Evolutionary conservation across 2,329 filamentous ascomycete species (phyloP).

Genomic region (Pseudogymnoascus sp.): DNA sequence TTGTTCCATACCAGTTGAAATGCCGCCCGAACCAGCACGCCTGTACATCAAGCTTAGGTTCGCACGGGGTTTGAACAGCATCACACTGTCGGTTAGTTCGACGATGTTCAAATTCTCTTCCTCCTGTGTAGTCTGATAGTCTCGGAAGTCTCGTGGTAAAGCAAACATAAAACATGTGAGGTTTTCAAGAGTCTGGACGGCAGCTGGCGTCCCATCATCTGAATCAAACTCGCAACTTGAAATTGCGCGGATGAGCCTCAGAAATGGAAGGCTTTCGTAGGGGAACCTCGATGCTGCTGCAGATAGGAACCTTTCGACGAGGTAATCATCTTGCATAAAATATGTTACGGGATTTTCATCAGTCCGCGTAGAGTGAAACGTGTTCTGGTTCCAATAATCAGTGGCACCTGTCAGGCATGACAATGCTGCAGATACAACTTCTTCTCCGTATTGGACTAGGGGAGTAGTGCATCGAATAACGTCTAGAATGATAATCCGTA

Average conservation of each 20-base stretch:
- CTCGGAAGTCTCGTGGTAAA: conserved; percentile 63
- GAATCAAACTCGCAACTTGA: conserved; percentile 40
- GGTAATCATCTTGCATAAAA: conserved; percentile 43
- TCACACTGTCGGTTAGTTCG: conserved; percentile 55
- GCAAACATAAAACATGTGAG: conserved; percentile 71
- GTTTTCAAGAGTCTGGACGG: conserved; percentile 58
- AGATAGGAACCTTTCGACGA: conserved; percentile 40
- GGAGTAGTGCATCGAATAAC: conserved; percentile 26
- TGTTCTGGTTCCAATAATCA: conserved; percentile 23
- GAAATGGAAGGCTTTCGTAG: conserved; percentile 73
- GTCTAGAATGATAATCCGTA: conserved; percentile 30
- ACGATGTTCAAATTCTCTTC: conserved; percentile 81
- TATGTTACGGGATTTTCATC: conserved; percentile 33
- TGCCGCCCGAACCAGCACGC: conserved; percentile 7
- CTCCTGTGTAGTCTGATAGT: conserved; percentile 72
- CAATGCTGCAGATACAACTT: conserved; percentile 29
- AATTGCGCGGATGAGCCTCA: conserved; percentile 63
- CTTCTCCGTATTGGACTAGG: conserved; percentile 29
- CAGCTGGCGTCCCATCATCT: conserved; percentile 34
- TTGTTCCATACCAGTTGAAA: conserved; percentile 22
- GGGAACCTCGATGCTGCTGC: conserved; percentile 73
- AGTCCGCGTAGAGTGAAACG: not conserved
- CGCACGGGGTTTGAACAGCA: conserved; percentile 50
- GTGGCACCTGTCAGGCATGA: conserved; percentile 24
- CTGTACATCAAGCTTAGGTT: conserved; percentile 14